Percentiles rank a stretch among this genome's conserved stretches.
These are phyloP conservation scores for Sporothrix luriei DNA, from an alignment of 2,329 filamentous ascomycete species.

Conservation along the genomic window DNA sequence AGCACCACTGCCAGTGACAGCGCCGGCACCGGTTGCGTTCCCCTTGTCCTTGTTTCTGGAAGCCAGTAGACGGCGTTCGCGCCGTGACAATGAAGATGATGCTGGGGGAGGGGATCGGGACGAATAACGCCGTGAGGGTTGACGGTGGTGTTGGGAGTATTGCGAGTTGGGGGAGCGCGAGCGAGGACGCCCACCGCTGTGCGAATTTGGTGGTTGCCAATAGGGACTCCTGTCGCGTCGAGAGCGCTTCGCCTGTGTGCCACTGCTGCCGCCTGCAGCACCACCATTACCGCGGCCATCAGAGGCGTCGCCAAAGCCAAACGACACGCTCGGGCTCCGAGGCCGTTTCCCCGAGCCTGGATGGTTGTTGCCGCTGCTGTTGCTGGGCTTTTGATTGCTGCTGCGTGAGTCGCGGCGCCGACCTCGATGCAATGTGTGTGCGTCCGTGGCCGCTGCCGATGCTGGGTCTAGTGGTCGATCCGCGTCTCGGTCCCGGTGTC, in stretches of 20 bases:
- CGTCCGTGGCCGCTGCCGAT: not conserved
- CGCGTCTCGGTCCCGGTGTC: conserved; percentile 38
- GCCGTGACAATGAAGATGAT: conserved; percentile 37
- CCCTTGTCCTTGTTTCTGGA: conserved; percentile 37
- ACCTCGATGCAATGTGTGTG: not conserved
- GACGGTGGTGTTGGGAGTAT: conserved; percentile 8
- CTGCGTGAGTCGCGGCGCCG: conserved; percentile 16
- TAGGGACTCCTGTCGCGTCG: conserved; percentile 28
- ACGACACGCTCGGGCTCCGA: conserved; percentile 40
- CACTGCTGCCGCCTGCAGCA: not conserved
- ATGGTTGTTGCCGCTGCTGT: not conserved
- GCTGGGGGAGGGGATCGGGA: conserved; percentile 18
- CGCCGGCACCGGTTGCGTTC: conserved; percentile 7
- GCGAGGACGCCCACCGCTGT: not conserved
- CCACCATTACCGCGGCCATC: conserved; percentile 2
- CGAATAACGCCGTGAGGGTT: conserved; percentile 10
- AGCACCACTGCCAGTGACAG: conserved; percentile 6
- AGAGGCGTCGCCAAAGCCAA: conserved; percentile 17
- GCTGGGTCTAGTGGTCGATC: not conserved
- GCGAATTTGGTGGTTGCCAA: conserved; percentile 12
- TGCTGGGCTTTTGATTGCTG: not conserved
- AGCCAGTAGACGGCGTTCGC: conserved; percentile 39
- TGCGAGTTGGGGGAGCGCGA: conserved; percentile 23
- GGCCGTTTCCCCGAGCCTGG: conserved; percentile 38
- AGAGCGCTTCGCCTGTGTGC: conserved; percentile 34